Evolutionary conservation across 306 rosid species (phyloP), one percentile per base, ranked within the genome.

Genomic region (Arachis stenosperma): DNA sequence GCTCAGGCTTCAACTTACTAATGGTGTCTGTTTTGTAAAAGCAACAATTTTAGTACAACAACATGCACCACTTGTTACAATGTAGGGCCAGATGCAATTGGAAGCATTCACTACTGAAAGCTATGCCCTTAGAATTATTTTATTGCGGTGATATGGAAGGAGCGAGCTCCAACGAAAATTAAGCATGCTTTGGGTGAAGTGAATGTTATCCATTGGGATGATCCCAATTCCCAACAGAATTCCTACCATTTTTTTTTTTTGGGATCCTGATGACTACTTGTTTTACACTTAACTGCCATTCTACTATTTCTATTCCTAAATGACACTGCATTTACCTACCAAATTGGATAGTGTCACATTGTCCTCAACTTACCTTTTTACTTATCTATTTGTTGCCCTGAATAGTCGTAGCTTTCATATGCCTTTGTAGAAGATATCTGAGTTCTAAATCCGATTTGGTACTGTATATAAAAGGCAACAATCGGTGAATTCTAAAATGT

Each of bases 31-130:
- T 67, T 73, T 13, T 52, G 46, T 10, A 27, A 8, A 58, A 48
- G 50, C 22, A 67, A 7, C n/a, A 67, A 6, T 42, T 52, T 52
- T 75, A 68, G 37, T 17, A 27, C 12, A 67, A 14, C 56, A 52
- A 67, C 30, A 66, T 52, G 55, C 9, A 75, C 79, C 79, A 80
- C 79, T 74, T 36, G 79, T 61, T 3, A 54, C 12, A 46, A 10
- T 55, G 74, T 66, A 46, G 79, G 79, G 52, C 17, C 61, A 10
- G 11, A 17, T 3, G 51, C 41, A 69, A 40, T 42, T 54, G 41
- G 54, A 70, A 41, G 27, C 53, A 55, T 41, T 55, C 6, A 39
- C 7, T 37, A 15, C 37, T 48, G 50, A 71, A 68, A 74, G 63
- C 48, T 7, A 53, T 59, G 77, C 22, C n/a, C n/a, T 69, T 48